Evolutionary conservation across 345 rosid species (phyloP), one percentile per base, ranked within the genome.

Genomic region (Eutrema heterophyllum): DNA sequence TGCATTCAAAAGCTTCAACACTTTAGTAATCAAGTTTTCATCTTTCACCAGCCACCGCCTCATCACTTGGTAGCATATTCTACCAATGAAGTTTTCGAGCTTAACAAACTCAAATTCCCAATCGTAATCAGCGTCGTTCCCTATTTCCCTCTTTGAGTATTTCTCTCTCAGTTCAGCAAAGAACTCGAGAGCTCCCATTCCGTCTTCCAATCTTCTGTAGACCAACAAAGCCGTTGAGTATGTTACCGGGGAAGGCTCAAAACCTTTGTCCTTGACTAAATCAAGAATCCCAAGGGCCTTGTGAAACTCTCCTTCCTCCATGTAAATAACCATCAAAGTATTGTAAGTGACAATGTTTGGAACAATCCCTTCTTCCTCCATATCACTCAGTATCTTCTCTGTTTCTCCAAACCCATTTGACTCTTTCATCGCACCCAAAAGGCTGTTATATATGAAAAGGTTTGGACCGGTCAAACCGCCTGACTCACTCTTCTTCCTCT

Each of bases 61-160:
- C 97, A 87, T 88, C 59, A 90, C 88, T 80, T 87, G 97, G 78
- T 84, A 90, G 83, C 93, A 89, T 72, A 88, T 85, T 14, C 88
- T 88, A 61, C 85, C 79, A 1, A 80, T 81, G 75, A 86, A 89
- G 73, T 87, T 84, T 74, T 87, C 87, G 1, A 89, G 89, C 83
- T 82, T 88, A 24, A 77, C 75, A 72, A 83, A 82, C 78, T 95
- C 96, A 9, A 39, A 73, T 41, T 84, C 82, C 96, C 97, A 91
- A 75, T 85, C 80, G 46, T 80, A 84, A 9, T 72, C 65, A 4
- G 55, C 5, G 6, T 78, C 77, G 26, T 76, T 80, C 49, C 87
- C 88, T 12, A 88, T 64, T 40, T 87, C 92, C 13, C 88, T 90
- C 27, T 82, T 88, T 41, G 60, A 40, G 66, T 80, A 87, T 70